phyloP scores from a whole-genome alignment of 202 grass and related monocot species.

The Musa balbisiana region DNA sequence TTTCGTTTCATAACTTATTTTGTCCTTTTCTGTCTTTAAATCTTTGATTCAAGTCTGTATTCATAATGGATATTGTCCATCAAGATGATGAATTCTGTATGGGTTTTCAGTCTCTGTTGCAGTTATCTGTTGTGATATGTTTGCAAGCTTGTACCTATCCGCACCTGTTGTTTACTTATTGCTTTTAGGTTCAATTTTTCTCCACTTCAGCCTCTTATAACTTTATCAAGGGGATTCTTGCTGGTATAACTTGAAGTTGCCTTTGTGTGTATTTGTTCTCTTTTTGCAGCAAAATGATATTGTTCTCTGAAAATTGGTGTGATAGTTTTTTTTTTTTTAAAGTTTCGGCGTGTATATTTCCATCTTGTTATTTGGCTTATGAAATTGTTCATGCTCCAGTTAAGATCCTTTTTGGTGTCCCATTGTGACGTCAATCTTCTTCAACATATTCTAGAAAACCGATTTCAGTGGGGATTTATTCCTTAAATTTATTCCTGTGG shows the following conservation, averaged over 20 bases:
- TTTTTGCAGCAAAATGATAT: neutral
- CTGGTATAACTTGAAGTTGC: neutral
- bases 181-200: neutral
- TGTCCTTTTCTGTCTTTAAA: too few relatives aligned
- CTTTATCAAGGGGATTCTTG: neutral
- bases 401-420: neutral
- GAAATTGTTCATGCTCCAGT: neutral
- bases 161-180: neutral
- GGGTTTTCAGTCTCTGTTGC: too few relatives aligned
- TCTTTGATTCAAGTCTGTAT: too few relatives aligned
- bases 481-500: slow-evolving; percentile 33
- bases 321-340: neutral
- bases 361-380: neutral
- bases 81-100: too few relatives aligned
- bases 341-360: neutral
- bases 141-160: neutral
- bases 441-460: too few relatives aligned
- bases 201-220: neutral
- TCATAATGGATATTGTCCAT: too few relatives aligned
- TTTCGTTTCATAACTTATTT: too few relatives aligned
- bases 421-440: too few relatives aligned
- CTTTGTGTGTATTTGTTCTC: neutral
- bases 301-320: neutral
- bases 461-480: neutral
- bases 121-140: too few relatives aligned